Percentiles rank a stretch among this genome's conserved stretches.
Conservation (phyloP, 768 basidiomycete genomes). For the Rhodotorula graminis region DNA sequence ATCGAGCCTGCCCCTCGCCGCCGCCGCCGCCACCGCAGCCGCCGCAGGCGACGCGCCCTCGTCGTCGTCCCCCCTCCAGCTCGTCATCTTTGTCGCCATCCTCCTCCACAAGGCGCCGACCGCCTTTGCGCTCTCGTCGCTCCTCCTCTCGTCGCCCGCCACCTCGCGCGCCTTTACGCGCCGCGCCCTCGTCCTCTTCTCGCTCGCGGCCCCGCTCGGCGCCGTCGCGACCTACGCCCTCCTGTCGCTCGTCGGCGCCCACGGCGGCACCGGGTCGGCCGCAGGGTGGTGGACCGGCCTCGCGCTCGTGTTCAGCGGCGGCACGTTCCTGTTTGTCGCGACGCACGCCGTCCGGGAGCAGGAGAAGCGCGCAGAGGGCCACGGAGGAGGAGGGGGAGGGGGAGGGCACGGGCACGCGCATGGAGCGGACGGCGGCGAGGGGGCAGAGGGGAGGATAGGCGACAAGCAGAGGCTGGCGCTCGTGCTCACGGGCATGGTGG, state of each 20-base stretch:
- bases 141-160: conserved; percentile 55
- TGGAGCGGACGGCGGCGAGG: conserved; percentile 45
- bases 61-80: conserved; percentile 54
- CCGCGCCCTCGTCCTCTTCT: conserved; percentile 61
- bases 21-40: neutral
- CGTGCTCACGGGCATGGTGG: neutral
- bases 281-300: conserved; percentile 61
- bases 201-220: conserved; percentile 73
- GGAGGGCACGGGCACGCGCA: conserved; percentile 23
- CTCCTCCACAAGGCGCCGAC: conserved; percentile 94
- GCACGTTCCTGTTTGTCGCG: conserved; percentile 90
- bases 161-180: conserved; percentile 60
- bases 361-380: neutral
- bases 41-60: conserved; percentile 34
- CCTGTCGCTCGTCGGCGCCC: conserved; percentile 51
- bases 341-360: conserved; percentile 53
- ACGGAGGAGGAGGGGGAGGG: neutral
- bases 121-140: conserved; percentile 77
- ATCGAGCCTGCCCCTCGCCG: conserved; percentile 44
- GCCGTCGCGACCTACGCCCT: conserved; percentile 70
- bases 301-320: conserved; percentile 79
- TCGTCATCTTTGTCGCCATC: conserved; percentile 88
- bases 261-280: conserved; percentile 44
- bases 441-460: conserved; percentile 48
- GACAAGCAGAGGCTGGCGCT: neutral